Base-by-base conservation (phyloP, 345 rosid genomes). In the Salix viminalis region DNA sequence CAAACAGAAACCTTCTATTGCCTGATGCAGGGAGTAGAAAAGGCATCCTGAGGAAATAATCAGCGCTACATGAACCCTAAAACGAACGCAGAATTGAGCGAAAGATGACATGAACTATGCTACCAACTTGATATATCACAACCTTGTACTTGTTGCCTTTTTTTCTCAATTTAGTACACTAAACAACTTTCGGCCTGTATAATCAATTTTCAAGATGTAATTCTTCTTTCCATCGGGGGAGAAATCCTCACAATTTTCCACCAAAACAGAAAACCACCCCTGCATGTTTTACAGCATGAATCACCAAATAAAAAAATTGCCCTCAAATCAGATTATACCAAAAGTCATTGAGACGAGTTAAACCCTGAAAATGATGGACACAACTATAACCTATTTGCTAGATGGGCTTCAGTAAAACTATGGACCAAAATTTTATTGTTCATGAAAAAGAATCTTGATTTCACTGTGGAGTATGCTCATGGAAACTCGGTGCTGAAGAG, bases 401-500 rank as follows among this genome's bases (percentile, higher is more conserved):
- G 7, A 52, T 71, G 34, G 14, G 19, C 39, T 67, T 52, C 64
- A 70, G 32, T 28, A 65, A 37, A 6, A 2, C 79, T 73, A 71
- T 78, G 67, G 77, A 61, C 73, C 85, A 81, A 83, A 81, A 34
- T 72, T 73, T 74, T 77, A 32, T 74, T 70, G 37, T 37, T 42
- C 56, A 52, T 46, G 46, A 19, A 58, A 81, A 73, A 62, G 73
- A 72, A 75, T 62, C 56, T 74, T 72, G 64, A 62, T 52, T 32
- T 73, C 37, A 30, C 12, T 65, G 36, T 6, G 67, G 5, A 66
- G 44, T 19, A 42, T 80, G 26, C 60, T 84, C 81, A 89, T 21
- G 85, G 84, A 77, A 86, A 79, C 82, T 89, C 88, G 67, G 90
- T 54, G 72, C 77, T 69, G 66, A 67, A 83, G 65, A 79, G 77